Evolutionary conservation across 2,329 filamentous ascomycete species (phyloP), one percentile per base, ranked within the genome.

Genomic region (Xenosphaeropsis pyriputrescens): DNA sequence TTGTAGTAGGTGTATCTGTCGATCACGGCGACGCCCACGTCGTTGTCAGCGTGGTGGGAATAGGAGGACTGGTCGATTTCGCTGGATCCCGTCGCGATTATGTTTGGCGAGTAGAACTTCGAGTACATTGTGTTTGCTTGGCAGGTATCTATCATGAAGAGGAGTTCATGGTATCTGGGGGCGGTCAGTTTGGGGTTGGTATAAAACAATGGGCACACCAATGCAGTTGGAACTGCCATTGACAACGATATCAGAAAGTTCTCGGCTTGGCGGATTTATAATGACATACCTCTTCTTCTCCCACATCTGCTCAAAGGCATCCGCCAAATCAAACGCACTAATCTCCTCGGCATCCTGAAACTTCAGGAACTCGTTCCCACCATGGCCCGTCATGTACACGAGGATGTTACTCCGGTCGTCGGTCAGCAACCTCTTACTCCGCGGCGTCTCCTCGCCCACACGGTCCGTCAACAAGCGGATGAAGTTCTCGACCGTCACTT

Each of bases 101-200:
- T 95, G 54, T 96, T 96, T 35, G 89, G 89, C 5, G 86, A 93
- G 66, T 98, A 98, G 54, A 98, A 85, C 51, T 94, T 89, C 56
- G 79, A 89, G 64, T 94, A 98, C 86, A 98, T 95, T 22, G 91
- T 98, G 59, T 98, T 98, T 39, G 91, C 91, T 63, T 98, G 91
- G 64, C 91, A 98, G 0, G 91, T 98, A 59, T 98, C 91, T 61
- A 98, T 98, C 91, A 98, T 98, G 67, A 98, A 98, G 41, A 98
- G 74, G 49, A 98, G 78, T 61, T 98, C 91, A 57, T 96, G 85
- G 60, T 96, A 98, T 56, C 79, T 82, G 46, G 16, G 22, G 16
- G 14, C 3, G 8, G 8, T 26, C 8, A 26, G 22, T 26, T 9
- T 9, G 22, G 8, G 8, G 8, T 9, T n/a, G n/a, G n/a, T n/a